Percentiles rank a stretch among this genome's conserved stretches.
Conservation (phyloP, 108 stramenopile genomes). For the Conticribra guillardii region DNA sequence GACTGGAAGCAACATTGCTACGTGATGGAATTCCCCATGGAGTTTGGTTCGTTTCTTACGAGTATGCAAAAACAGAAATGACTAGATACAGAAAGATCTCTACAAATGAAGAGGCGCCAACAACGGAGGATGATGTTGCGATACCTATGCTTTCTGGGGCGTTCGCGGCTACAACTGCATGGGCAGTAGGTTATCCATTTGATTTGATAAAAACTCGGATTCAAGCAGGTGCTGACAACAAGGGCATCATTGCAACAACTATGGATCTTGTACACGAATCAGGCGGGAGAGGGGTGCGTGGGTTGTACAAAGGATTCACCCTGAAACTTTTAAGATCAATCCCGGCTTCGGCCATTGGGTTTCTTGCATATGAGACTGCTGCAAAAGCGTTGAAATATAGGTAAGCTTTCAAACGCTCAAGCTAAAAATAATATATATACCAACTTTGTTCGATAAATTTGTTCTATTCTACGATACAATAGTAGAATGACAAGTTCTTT, state of each 20-base stretch:
- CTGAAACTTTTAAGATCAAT: conserved; percentile 74
- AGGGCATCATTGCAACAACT: conserved; percentile 59
- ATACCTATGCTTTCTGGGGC: conserved; percentile 75
- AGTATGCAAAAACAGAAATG: conserved; percentile 50
- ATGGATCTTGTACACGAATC: conserved; percentile 59
- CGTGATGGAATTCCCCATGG: conserved; percentile 81
- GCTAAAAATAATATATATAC: not conserved
- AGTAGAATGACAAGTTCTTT: too few species aligned
- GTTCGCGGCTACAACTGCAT: conserved; percentile 79
- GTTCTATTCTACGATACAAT: too few species aligned
- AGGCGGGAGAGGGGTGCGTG: conserved; percentile 49
- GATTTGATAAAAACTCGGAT: conserved; percentile 89
- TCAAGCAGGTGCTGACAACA: conserved; percentile 58
- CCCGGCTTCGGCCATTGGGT: conserved; percentile 83
- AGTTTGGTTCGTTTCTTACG: conserved; percentile 77
- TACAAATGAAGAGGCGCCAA: not conserved
- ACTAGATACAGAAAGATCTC: not conserved
- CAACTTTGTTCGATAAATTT: too few species aligned
- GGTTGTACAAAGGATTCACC: conserved; percentile 82
- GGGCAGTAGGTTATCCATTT: conserved; percentile 86
- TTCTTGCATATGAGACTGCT: conserved; percentile 74
- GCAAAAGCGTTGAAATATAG: conserved; percentile 15
- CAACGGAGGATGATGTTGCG: conserved; percentile 31
- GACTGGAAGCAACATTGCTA: conserved; percentile 76
- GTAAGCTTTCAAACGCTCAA: not conserved